These are phyloP conservation scores for Phytophthora sp. DNA, from an alignment of 352 stramenopile species.

Conservation along the genomic window DNA sequence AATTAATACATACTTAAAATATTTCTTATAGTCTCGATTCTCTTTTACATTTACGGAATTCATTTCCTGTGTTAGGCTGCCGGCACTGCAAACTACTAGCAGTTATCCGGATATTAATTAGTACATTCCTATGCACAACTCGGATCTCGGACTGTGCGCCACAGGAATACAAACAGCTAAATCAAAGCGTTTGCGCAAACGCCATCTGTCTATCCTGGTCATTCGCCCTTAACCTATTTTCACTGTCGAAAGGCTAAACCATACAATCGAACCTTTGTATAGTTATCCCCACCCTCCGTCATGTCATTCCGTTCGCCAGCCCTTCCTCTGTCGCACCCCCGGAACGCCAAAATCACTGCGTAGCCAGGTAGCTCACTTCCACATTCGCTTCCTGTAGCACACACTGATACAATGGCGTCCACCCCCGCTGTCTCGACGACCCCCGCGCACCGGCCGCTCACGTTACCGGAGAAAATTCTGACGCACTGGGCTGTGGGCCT, in stretches of 20 bases:
- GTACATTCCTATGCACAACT: too few species aligned
- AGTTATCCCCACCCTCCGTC: background rate
- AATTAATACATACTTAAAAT: too few species aligned
- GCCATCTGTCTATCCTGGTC: background rate
- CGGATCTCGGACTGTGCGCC: too few species aligned
- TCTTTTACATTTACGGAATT: too few species aligned
- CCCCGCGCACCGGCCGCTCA: slow-evolving; percentile 60
- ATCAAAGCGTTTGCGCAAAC: slow-evolving; percentile 40
- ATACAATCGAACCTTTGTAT: slow-evolving; percentile 13
- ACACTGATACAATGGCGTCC: slow-evolving; percentile 20
- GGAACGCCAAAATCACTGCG: too few species aligned
- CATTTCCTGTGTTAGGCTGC: too few species aligned
- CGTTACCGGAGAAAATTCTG: slow-evolving; percentile 86
- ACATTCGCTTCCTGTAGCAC: slow-evolving; percentile 13
- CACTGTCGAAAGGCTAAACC: background rate
- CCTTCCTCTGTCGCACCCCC: slow-evolving; percentile 18
- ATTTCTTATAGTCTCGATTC: too few species aligned
- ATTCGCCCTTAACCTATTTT: too few species aligned
- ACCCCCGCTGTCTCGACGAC: slow-evolving; percentile 6
- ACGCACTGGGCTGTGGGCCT: slow-evolving; percentile 78
- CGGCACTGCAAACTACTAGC: too few species aligned
- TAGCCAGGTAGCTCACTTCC: slow-evolving; percentile 36
- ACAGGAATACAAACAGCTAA: too few species aligned
- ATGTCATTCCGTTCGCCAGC: slow-evolving; percentile 6
- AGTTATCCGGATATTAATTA: too few species aligned